Evolutionary conservation across 805 yeast genomes (phyloP), one percentile per base, ranked within the genome.

Genomic region (Tetrapisispora nanseiensis): DNA sequence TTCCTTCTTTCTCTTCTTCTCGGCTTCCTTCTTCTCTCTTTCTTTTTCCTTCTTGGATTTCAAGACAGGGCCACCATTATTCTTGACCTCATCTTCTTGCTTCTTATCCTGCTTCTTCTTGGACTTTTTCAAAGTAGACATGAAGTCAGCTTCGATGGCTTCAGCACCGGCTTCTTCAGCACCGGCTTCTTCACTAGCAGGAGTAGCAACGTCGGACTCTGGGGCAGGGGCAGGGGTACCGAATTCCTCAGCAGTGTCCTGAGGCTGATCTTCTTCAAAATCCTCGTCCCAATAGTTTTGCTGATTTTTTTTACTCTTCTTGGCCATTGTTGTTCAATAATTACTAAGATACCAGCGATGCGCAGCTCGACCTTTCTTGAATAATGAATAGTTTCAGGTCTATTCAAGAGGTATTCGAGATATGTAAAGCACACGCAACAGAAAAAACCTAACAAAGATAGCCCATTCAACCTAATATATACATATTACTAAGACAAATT

Each of bases 21-120:
- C 94, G 51, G 76, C 78, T 63, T 89, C 95, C 64, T 90, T 95
- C 78, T 85, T 86, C 65, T 92, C 95, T 69, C 81, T 89, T 69
- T 90, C 94, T 67, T 83, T 84, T 58, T 84, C 97, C 67, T 90
- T 87, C 75, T 90, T 92, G 44, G 90, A 78, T 65, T 89, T 86
- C 58, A 87, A 71, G 50, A 78, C 74, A 37, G 90, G 86, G 24
- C 76, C 86, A 26, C 60, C 66, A 23, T 19, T 63, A 40, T 63
- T 61, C 46, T 69, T 67, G 11, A 62, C 67, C 47, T 75, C 74
- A 42, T 75, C 75, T 52, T 76, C 79, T 46, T 75, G 78, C 42
- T 77, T 80, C 46, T 73, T 78, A 63, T 72, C 80, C 51, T 76
- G 79, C 74, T 84, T 85, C 63, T 76, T 75, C 67, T 85, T 85